These are phyloP conservation scores for Bidens hawaiensis DNA, from an alignment of 140 eudicot species.

Conservation along the genomic window DNA sequence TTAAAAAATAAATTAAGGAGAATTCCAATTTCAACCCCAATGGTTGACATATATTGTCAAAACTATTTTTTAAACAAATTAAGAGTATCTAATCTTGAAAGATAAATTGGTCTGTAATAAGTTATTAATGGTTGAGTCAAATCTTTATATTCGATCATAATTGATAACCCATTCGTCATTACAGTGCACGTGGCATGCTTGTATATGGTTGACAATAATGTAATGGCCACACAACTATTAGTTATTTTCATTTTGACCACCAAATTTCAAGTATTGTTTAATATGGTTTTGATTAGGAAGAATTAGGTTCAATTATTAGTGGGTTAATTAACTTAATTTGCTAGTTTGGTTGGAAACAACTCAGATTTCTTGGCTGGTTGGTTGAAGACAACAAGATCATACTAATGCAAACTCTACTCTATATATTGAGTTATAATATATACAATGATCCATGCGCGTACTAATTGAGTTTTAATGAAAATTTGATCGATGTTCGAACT, in stretches of 20 bases:
- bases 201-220: conserved; percentile 26
- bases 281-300: conserved; percentile 10
- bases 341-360: conserved; percentile 37
- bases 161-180: not conserved
- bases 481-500: too few relatives aligned
- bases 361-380: conserved; percentile 35
- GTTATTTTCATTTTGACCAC: conserved; percentile 16
- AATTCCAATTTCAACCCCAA: not conserved
- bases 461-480: not conserved
- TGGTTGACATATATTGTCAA: not conserved
- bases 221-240: conserved; percentile 17
- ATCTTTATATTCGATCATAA: conserved; percentile 19
- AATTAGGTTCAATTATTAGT: conserved; percentile 23
- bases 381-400: conserved; percentile 37
- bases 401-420: not conserved
- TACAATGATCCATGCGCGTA: too few relatives aligned
- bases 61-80: not conserved
- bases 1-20: too few relatives aligned
- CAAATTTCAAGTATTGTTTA: conserved; percentile 7
- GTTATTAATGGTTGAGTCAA: not conserved
- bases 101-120: not conserved
- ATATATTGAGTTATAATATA: not conserved
- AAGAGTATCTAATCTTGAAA: not conserved
- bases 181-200: conserved; percentile 23
- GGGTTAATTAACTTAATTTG: conserved; percentile 25